These are phyloP conservation scores for Pleomassaria siparia DNA, from an alignment of 2,329 filamentous ascomycete species.

Conservation along the genomic window DNA sequence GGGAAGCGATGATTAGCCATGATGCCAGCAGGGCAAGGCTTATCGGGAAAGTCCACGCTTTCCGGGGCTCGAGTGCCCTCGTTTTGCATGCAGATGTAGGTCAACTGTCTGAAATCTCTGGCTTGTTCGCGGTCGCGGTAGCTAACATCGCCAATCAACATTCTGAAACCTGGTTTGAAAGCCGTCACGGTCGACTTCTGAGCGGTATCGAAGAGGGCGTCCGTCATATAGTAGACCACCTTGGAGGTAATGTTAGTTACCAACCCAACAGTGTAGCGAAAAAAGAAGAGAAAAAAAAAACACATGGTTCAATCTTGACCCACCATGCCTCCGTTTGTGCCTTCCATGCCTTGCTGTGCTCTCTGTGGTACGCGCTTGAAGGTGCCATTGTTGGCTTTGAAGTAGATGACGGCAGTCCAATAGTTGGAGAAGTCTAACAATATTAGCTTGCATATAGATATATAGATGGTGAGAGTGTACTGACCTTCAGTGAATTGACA, in stretches of 20 bases:
- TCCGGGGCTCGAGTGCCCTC: slow-evolving; percentile 28
- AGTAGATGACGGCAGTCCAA: slow-evolving; percentile 36
- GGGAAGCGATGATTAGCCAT: slow-evolving; percentile 33
- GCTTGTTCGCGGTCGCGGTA: slow-evolving; percentile 25
- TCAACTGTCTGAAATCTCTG: slow-evolving; percentile 34
- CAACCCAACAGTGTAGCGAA: too few species aligned
- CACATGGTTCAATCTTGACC: background rate
- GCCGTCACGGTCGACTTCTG: slow-evolving; percentile 44
- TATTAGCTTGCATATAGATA: too few species aligned
- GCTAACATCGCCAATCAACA: slow-evolving; percentile 49
- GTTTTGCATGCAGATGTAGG: slow-evolving; percentile 34
- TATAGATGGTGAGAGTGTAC: too few species aligned
- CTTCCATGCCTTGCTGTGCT: slow-evolving; percentile 47
- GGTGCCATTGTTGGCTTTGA: slow-evolving; percentile 31
- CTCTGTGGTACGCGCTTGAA: slow-evolving; percentile 48
- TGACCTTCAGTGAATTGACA: slow-evolving; percentile 46
- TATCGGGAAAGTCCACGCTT: slow-evolving; percentile 23
- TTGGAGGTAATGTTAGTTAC: slow-evolving; percentile 17
- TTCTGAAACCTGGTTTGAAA: slow-evolving; percentile 50
- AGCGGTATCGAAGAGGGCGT: slow-evolving; percentile 31
- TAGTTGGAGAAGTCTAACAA: slow-evolving; percentile 31
- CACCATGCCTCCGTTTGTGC: slow-evolving; percentile 44
- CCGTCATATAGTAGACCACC: slow-evolving; percentile 52
- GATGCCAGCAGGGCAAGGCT: slow-evolving; percentile 27
- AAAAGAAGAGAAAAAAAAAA: background rate